Evolutionary conservation across 1,139 yeast genomes (phyloP), one percentile per base, ranked within the genome.

Genomic region (Keqinozyma sinolaborantium): DNA sequence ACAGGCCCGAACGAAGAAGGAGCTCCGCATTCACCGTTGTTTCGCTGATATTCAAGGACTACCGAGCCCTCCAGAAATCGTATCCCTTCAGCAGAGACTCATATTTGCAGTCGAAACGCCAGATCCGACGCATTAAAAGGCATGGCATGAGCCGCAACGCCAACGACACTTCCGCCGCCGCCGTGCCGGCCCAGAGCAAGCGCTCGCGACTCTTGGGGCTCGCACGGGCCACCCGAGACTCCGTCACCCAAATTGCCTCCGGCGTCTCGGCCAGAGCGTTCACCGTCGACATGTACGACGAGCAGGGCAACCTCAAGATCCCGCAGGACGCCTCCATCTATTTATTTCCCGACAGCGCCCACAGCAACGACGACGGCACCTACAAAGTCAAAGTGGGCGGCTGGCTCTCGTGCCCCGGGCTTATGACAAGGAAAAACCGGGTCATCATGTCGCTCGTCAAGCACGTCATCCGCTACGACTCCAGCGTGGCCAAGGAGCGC

Each of bases 381-480:
- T 79, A 60, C 49, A 66, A 70, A 30, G 79, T 88, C 2, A 78
- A 79, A 31, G 76, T 87, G 2, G 72, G 84, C 29, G 95, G 96
- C 3, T 76, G 83, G 73, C 68, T 86, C 7, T 77, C 70, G 36
- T 67, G 85, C 27, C 88, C 88, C 1, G 94, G 92, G 1, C 65
- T 70, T 7, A 72, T 79, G 67, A 73, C 77, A 19, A 64, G 95
- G 30, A 84, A 83, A 48, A 84, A 87, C 51, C 62, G 81, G 41
- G 56, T 88, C 32, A 64, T 87, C 21, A 51, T 83, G 24, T 72
- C 88, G 1, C 61, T 88, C 23, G 85, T 90, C 2, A 77, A 78
- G 42, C 87, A 83, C 50, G 64, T 86, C 34, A 75, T 85, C 3
- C 77, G 79, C 39, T 58, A 55, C 38, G 55, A 52, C 29, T 40